Conservation (phyloP, 441 rosid species). For the Isatis lusitanica region DNA sequence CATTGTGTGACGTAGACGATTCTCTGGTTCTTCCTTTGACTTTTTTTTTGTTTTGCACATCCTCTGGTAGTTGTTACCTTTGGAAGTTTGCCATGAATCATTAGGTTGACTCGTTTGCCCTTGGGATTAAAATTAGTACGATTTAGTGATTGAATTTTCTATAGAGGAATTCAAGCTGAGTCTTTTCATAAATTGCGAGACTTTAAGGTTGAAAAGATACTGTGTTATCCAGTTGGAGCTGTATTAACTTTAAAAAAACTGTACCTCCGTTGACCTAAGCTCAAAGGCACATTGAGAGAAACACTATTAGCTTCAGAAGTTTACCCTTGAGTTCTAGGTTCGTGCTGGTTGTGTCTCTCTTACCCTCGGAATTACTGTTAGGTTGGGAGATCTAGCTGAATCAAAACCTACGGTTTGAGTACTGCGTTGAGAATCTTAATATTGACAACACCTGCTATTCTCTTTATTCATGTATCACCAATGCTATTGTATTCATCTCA, state of each 20-base stretch:
- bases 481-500: slow-evolving; percentile 34
- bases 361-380: slow-evolving; percentile 1
- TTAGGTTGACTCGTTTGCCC: no score
- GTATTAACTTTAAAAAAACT: neutral
- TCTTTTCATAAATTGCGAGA: slow-evolving; percentile 2
- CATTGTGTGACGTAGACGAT: slow-evolving; percentile 2
- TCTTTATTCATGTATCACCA: neutral
- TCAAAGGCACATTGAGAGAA: neutral
- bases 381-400: slow-evolving; percentile 11
- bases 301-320: slow-evolving; percentile 19
- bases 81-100: no score
- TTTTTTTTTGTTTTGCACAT: neutral
- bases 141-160: neutral
- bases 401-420: neutral
- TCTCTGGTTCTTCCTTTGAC: slow-evolving; percentile 8
- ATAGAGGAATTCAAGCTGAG: neutral
- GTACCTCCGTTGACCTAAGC: neutral
- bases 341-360: neutral
- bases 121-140: neutral
- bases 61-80: no score
- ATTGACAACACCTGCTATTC: neutral
- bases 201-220: neutral
- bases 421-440: neutral
- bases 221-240: slow-evolving; percentile 16
- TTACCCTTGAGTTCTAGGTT: neutral